phyloP scores from a whole-genome alignment of 441 rosid genomes.

The Raphanus hybrid region DNA sequence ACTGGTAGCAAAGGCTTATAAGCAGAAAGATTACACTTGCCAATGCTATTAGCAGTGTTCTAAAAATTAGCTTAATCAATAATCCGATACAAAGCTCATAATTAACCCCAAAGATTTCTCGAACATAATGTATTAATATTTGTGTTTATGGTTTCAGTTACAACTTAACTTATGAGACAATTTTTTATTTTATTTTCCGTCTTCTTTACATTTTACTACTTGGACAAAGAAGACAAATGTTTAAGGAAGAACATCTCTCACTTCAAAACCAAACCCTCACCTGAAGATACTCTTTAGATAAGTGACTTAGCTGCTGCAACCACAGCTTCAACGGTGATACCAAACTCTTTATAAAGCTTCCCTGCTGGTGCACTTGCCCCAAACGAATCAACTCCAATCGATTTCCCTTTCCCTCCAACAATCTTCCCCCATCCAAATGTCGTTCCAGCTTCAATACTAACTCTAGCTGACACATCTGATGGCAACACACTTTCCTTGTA shows the following conservation, averaged over 20 bases:
- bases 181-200: background rate
- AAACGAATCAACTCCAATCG: conserved; percentile 53
- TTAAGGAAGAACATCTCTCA: background rate
- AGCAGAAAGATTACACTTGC: too few relatives aligned
- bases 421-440: conserved; percentile 63
- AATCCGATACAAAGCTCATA: too few relatives aligned
- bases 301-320: conserved; percentile 55
- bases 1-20: too few relatives aligned
- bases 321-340: conserved; percentile 53
- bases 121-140: too few relatives aligned
- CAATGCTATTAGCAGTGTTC: too few relatives aligned
- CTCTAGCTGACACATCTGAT: conserved; percentile 53
- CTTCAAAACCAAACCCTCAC: conserved; percentile 16
- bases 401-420: conserved; percentile 54
- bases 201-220: background rate
- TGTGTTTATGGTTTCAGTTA: too few relatives aligned
- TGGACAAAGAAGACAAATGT: background rate
- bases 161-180: too few relatives aligned
- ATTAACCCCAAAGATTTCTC: too few relatives aligned
- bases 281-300: background rate
- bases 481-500: conserved; percentile 65
- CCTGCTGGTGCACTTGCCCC: conserved; percentile 64
- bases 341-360: conserved; percentile 54
- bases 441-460: conserved; percentile 60
- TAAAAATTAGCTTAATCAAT: too few relatives aligned